Base-by-base conservation (phyloP, 257 asterid species). In the Primulina huaijiensis region DNA sequence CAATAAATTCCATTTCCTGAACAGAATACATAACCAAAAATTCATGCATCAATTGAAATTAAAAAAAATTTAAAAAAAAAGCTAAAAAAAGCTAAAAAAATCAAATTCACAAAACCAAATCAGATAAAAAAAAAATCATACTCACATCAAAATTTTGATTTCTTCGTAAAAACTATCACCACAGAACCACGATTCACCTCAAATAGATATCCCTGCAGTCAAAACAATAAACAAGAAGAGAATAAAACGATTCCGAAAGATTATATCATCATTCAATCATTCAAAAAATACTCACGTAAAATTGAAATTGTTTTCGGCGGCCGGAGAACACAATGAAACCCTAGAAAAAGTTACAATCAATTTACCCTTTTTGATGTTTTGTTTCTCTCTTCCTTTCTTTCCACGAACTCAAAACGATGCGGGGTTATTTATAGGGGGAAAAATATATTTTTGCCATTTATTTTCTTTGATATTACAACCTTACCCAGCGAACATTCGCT, bases 91-190 rank as follows among this genome's bases (percentile, higher is more conserved):
- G 8, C 21, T 35, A 19, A 9, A 59, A 35, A 23, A 23, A 31
- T 33, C 14, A 29, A 35, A 55, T 1, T 8, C 34, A 14, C 7
- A 31, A 53, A 58, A 10, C 21, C 6, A 3, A 25, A 33, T 20
- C 37, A 19, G 19, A 64, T 0, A n/a, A n/a, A n/a, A n/a, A 59
- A 2, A 12, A 20, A 9, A 4, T 1, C n/a, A 16, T 8, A 73
- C 84, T 72, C 34, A 76, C 84, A 57, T 65, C 9, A 60, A 65
- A 5, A 6, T 20, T 65, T 66, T 16, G 37, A 40, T 31, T 27
- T 60, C 57, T 35, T 60, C 14, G 27, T n/a, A 62, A 11, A 23
- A 43, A 25, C 30, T 38, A 69, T 62, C 64, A 57, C 16, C 55
- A 14, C 12, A 12, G 14, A 0, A 46, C 1, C 7, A 12, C 55